Base-by-base conservation (phyloP, 805 yeast genomes). In the Middelhovenomyces tepae region DNA sequence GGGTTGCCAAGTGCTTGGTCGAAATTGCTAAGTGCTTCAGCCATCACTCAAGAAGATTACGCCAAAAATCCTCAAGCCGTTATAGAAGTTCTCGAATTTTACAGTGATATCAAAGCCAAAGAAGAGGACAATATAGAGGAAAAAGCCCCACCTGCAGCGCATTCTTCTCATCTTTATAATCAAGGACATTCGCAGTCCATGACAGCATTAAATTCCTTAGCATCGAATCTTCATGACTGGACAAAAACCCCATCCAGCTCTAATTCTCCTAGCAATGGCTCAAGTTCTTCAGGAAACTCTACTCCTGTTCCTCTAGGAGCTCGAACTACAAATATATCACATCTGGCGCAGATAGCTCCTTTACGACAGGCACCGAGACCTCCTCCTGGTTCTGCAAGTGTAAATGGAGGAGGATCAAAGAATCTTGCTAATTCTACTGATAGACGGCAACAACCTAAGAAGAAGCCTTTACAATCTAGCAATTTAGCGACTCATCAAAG, bases 1-100 rank as follows among this genome's bases (percentile, higher is more conserved):
- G 97, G 96, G 2, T 63, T 91, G 27, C 98, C 98, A 0, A 78
- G 73, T 18, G 94, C 85, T 49, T 91, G 98, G 98, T 85, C 85
- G 42, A 71, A 73, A 41, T 64, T 87, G 22, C 65, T 91, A 34
- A 69, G 78, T 8, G 82, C 91, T 2, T 80, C 86, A 48, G 95
- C 95, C 34, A 86, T 91, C 38, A 75, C 95, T 4, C 75, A 72
- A 42, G 80, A 73, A 42, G 98, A 91, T 49, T 94, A 85, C 59
- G 78, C 78, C 51, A 82, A 79, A 40, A 84, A 91, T 56, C 95
- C 96, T 2, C 87, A 84, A 55, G 95, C 95, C 1, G 94, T 91
- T 4, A 80, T 80, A 68, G 94, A 85, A 49, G 86, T 83, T 39
- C 85, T 85, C 17, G 85, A 83, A 27, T 85, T 85, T 52, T 85